Percentiles rank a stretch among this genome's conserved stretches.
Conservation (phyloP, 305 asterid genomes). For the Nicotiana rustica region DNA sequence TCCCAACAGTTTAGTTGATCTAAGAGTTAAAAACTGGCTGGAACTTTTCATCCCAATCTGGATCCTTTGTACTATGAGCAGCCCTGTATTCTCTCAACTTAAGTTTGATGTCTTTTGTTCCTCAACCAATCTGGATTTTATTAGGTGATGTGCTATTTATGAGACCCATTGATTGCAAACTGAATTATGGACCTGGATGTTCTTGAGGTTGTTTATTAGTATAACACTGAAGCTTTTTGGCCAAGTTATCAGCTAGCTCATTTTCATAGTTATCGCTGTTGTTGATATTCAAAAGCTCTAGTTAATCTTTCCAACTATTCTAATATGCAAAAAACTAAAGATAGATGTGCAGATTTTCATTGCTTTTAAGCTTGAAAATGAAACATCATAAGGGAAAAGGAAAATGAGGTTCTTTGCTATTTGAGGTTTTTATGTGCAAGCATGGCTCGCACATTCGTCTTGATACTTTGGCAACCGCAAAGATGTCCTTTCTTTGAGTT, state of each 20-base stretch:
- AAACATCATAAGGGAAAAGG: neutral
- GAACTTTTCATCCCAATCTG: constrained; percentile 13
- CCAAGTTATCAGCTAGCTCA: neutral
- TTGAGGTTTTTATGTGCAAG: constrained; percentile 5
- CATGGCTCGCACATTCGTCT: neutral
- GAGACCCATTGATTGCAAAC: neutral
- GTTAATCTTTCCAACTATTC: neutral
- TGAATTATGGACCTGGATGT: neutral
- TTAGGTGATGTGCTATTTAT: neutral
- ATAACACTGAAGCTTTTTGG: neutral
- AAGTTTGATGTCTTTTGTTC: constrained; percentile 9
- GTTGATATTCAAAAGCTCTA: neutral
- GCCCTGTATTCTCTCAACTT: neutral
- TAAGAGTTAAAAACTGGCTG: neutral
- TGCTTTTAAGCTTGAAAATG: neutral
- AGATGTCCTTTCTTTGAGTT: neutral
- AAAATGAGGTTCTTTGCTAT: neutral
- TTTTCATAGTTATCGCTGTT: neutral
- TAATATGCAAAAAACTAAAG: neutral
- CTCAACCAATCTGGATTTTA: neutral
- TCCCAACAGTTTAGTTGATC: neutral
- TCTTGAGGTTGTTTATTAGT: neutral
- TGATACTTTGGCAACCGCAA: constrained; percentile 1
- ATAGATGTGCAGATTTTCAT: neutral
- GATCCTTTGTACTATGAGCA: neutral